Evolutionary conservation across 768 basidiomycete genomes (phyloP).

Genomic region (Erythrobasidium yunnanense): DNA sequence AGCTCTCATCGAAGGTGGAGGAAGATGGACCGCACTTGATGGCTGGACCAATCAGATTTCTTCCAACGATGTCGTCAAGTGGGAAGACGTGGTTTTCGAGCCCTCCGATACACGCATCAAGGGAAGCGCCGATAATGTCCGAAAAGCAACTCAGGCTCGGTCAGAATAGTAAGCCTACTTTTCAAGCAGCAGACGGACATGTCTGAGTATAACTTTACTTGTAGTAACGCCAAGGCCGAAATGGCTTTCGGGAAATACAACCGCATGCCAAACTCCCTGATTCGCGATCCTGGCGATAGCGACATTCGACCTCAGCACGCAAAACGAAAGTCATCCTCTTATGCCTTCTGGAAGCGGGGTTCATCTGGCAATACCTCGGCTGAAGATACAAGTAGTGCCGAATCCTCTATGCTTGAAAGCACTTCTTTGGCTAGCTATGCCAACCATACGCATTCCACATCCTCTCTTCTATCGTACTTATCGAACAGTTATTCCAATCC

Average conservation of each 20-base stretch:
- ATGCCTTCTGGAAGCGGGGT: conserved; percentile 22
- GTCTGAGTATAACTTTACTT: too few relatives aligned
- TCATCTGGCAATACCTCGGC: too few relatives aligned
- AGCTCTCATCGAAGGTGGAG: conserved; percentile 72
- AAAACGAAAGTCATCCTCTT: conserved; percentile 7
- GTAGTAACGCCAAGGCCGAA: conserved; percentile 12
- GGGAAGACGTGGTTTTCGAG: conserved; percentile 19
- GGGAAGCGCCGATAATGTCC: neutral
- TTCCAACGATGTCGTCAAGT: conserved; percentile 15
- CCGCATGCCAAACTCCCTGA: conserved; percentile 24
- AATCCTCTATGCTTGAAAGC: too few relatives aligned
- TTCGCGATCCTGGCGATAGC: conserved; percentile 11
- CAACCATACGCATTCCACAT: neutral
- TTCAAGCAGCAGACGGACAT: too few relatives aligned
- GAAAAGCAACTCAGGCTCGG: neutral
- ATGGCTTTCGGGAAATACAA: conserved; percentile 23
- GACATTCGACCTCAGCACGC: conserved; percentile 24
- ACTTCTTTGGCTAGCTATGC: too few relatives aligned
- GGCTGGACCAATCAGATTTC: conserved; percentile 26
- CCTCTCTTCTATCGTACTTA: too few relatives aligned
- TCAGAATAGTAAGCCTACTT: conserved; percentile 5
- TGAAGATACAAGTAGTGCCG: too few relatives aligned
- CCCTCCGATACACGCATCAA: conserved; percentile 17
- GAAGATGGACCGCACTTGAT: conserved; percentile 32
- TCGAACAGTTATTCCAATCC: too few relatives aligned